These are phyloP conservation scores for Yamadazyma sp. DNA, from an alignment of 805 yeast genomes.

Conservation along the genomic window DNA sequence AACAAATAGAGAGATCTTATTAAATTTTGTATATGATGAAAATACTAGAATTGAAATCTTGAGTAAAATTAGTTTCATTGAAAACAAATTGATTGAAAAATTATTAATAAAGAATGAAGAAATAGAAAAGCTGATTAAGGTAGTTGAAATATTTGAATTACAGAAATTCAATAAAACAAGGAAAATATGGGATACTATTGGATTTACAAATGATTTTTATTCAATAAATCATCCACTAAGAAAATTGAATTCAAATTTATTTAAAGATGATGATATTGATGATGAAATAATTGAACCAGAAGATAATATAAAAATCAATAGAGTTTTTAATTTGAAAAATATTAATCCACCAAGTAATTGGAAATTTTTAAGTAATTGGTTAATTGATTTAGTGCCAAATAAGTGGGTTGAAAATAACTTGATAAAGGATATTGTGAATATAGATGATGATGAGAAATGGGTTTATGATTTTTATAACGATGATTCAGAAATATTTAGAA, in stretches of 20 bases:
- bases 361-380: constrained; percentile 60
- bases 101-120: constrained; percentile 6
- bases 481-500: constrained; percentile 41
- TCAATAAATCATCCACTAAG: constrained; percentile 41
- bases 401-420: constrained; percentile 59
- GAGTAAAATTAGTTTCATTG: constrained; percentile 48
- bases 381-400: constrained; percentile 58
- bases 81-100: constrained; percentile 27
- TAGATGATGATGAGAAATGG: constrained; percentile 82
- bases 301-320: constrained; percentile 11
- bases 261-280: constrained; percentile 13
- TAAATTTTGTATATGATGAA: constrained; percentile 54
- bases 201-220: constrained; percentile 54
- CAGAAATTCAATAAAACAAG: constrained; percentile 49
- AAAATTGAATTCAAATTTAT: constrained; percentile 12
- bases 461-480: constrained; percentile 58
- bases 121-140: constrained; percentile 22
- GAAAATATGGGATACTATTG: constrained; percentile 62
- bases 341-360: constrained; percentile 60
- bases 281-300: constrained; percentile 16
- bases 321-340: constrained; percentile 17
- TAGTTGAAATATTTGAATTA: constrained; percentile 66
- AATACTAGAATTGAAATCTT: constrained; percentile 56
- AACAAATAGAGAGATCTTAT: constrained; percentile 40
- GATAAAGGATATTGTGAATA: constrained; percentile 48